Evolutionary conservation across 2,329 filamentous ascomycete genomes (phyloP), one percentile per base, ranked within the genome.

Genomic region (Aspergillus brasiliensis): DNA sequence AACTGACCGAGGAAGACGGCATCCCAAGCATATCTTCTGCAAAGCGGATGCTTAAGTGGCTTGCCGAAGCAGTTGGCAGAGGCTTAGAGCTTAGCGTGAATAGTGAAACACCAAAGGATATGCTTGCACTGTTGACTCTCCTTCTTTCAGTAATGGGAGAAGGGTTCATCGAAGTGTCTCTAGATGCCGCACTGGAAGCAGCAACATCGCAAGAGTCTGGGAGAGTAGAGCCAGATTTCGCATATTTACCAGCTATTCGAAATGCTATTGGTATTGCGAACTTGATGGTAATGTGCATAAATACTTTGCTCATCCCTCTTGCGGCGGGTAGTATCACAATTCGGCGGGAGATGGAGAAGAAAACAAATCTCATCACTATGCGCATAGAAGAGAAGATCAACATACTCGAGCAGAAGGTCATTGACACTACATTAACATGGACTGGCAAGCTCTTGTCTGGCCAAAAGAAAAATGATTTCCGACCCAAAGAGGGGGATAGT

Each of bases 1-100:
- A 96, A 72, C 90, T 98, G 31, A 88, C 89, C 0, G 95, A 98
- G 61, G 88, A 94, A 71, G 94, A 99, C 70, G 95, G 95, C 34
- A 83, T 87, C 58, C 81, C 98, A 25, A 94, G 88, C 66, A 82
- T 96, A 4, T 82, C 87, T n/a, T 92, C 91, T 73, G 91, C 93
- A n/a, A 98, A 98, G 78, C 86, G 95, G 59, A 99, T 99, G 93
- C 84, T 99, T 61, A 96, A 91, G 73, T 99, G 95, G 95, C 81
- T 99, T 42, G 95, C 95, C 2, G 95, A 99, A 80, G 92, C 91
- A 63, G 94, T 99, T 23, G 91, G 95, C 40, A 85, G 95, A 64
- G 92, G 92, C 0, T 83, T 99, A 8, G 95, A 99, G 75, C 83
- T 99, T n/a, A 92, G 91, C 23, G 89, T 91, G 23, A 88, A 88